A percentile compares a stretch with the other conserved stretches of the same genome.
Conservation (phyloP, 2,329 filamentous ascomycete genomes). For the Talaromyces islandicus region DNA sequence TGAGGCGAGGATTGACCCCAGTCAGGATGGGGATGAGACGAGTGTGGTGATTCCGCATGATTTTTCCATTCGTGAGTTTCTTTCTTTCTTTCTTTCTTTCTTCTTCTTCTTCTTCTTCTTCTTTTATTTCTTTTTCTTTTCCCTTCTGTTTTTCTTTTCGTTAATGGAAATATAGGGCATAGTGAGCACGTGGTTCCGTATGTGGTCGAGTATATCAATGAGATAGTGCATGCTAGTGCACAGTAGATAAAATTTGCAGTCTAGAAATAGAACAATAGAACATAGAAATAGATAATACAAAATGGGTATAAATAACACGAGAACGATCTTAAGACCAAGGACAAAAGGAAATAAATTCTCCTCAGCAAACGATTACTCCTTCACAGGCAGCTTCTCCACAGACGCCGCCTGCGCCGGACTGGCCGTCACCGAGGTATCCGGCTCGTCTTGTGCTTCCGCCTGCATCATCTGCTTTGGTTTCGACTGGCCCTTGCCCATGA, state of each 20-base stretch:
- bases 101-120: not conserved
- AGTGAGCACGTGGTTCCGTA: constrained; percentile 11
- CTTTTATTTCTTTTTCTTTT: not conserved
- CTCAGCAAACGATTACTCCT: constrained; percentile 12
- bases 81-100: not conserved
- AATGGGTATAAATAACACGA: not conserved
- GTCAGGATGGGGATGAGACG: constrained; percentile 9
- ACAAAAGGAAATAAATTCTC: too few relatives aligned
- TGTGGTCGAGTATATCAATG: constrained; percentile 7
- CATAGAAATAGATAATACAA: not conserved
- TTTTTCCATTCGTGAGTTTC: constrained; percentile 10
- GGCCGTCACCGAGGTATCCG: constrained; percentile 37
- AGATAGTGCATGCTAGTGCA: constrained; percentile 1
- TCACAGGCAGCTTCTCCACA: constrained; percentile 36
- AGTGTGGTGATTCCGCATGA: constrained; percentile 13
- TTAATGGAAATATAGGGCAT: constrained; percentile 1
- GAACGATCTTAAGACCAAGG: too few relatives aligned
- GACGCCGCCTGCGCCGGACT: constrained; percentile 44
- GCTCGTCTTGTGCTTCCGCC: constrained; percentile 21
- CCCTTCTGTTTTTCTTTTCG: not conserved
- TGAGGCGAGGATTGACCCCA: constrained; percentile 5
- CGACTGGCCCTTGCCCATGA: constrained; percentile 37
- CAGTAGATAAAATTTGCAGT: not conserved
- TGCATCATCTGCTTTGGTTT: constrained; percentile 14
- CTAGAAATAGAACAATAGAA: not conserved